Conservation (phyloP, 2,329 filamentous ascomycete species). For the Neoarthrinium moseri region DNA sequence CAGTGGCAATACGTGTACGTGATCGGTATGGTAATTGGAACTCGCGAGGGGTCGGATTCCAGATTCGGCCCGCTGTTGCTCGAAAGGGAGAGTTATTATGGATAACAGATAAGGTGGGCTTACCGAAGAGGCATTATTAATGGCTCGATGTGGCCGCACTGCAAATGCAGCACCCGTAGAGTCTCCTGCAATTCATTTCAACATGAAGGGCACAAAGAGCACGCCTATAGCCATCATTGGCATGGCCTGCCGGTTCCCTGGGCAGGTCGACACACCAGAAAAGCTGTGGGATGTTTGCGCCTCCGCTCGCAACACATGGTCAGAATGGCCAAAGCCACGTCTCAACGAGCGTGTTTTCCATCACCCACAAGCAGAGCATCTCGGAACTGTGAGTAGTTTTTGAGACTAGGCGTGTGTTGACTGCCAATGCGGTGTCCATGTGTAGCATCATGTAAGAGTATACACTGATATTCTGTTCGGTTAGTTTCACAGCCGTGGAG, state of each 20-base stretch:
- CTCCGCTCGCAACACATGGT: constrained; percentile 4
- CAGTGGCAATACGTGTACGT: no score
- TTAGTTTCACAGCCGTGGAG: constrained; percentile 3
- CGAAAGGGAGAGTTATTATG: no score
- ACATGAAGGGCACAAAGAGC: constrained; percentile 3
- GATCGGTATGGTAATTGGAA: no score
- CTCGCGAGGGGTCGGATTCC: no score
- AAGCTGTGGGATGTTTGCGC: constrained; percentile 10
- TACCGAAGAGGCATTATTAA: not conserved
- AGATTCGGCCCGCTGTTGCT: no score
- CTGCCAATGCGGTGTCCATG: not conserved
- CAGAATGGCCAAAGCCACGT: not conserved
- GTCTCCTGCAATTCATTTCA: not conserved
- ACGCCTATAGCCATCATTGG: constrained; percentile 11
- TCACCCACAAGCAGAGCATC: constrained; percentile 5
- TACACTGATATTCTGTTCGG: not conserved
- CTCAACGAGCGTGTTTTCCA: constrained; percentile 1
- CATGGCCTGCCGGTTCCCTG: constrained; percentile 10
- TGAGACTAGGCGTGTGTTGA: not conserved
- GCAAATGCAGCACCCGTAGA: not conserved
- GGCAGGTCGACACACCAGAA: constrained; percentile 3
- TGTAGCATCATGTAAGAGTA: not conserved
- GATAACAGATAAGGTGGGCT: no score
- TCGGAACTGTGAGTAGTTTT: constrained; percentile 1
- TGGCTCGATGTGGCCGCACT: not conserved